Conservation (phyloP, 2,329 filamentous ascomycete genomes). For the Exophiala bonariae region DNA sequence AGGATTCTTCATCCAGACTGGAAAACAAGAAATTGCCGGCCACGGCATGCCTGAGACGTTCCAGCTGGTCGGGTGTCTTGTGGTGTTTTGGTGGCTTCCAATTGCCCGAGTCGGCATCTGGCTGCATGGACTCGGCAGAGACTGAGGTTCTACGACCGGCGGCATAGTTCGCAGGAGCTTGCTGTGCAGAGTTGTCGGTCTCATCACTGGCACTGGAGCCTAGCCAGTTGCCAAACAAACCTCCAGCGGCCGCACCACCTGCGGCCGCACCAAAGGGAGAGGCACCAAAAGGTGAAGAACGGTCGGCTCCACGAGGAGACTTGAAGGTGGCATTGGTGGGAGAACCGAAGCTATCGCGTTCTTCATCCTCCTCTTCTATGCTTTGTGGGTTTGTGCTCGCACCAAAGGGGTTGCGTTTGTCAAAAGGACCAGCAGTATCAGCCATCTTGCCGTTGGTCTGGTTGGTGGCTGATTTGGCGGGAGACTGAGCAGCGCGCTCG, state of each 20-base stretch:
- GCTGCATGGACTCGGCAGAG: constrained; percentile 93
- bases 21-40: constrained; percentile 90
- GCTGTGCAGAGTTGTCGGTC: constrained; percentile 50
- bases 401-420: constrained; percentile 79
- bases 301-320: constrained; percentile 32
- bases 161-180: constrained; percentile 87
- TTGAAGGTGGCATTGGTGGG: constrained; percentile 67
- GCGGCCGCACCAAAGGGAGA: constrained; percentile 57
- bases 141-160: constrained; percentile 84
- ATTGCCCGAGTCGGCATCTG: constrained; percentile 79
- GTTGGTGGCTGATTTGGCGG: constrained; percentile 39
- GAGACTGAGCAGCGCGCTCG: constrained; percentile 56
- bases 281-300: constrained; percentile 44
- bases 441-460: constrained; percentile 60
- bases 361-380: constrained; percentile 74
- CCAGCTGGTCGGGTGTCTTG: constrained; percentile 79
- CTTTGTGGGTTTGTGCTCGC: constrained; percentile 56
- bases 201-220: constrained; percentile 21
- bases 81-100: constrained; percentile 85
- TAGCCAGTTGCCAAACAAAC: constrained; percentile 28
- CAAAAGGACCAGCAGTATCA: constrained; percentile 73
- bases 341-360: constrained; percentile 72
- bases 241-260: constrained; percentile 27
- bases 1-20: constrained; percentile 92
- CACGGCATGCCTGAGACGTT: constrained; percentile 77